Evolutionary conservation across 2,329 filamentous ascomycete species (phyloP), one percentile per base, ranked within the genome.

Genomic region (Neonectria coccinea): DNA sequence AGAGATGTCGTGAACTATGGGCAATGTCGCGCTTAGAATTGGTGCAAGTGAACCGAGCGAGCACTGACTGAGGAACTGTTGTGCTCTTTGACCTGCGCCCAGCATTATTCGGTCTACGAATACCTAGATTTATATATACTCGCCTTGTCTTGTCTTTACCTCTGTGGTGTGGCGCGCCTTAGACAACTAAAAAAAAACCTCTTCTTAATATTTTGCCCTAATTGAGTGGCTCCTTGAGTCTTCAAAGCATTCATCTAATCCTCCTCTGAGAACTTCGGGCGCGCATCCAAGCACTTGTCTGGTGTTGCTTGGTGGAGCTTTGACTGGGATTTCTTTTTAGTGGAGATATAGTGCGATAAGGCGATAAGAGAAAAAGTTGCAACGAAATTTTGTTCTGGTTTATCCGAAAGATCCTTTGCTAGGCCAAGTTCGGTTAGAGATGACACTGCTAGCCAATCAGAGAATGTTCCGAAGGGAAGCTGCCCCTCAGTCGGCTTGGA

Each of bases 401-500:
- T 67, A 69, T 68, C 66, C 59, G 62, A 31, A 3, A 2, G 18
- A 3, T 16, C 1, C 0, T 0, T 2, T 1, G 3, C 64, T 70
- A 73, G 20, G 7, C 63, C 33, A 0, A 5, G 53, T 14, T 0
- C 1, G 14, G 64, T 45, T 74, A 73, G 60, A n/a, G 2, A 0
- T 0, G 0, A 0, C 0, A 0, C 0, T 0, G 0, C 0, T 2
- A 9, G 1, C 71, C 71, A 74, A 74, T 71, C 51, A 72, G 3
- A 9, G 39, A 52, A 62, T 64, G 61, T 54, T 67, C 63, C 51
- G 65, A 31, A n/a, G 3, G 5, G 14, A 22, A 67, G 52, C 60
- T 73, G 72, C 72, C 72, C 72, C 72, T 73, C 72, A 62, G 54
- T 54, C 64, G 57, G 48, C 55, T 56, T 69, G 62, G 67, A 73